Base-by-base conservation (phyloP, 75 land plant species). In the Cupressus sempervirens region DNA sequence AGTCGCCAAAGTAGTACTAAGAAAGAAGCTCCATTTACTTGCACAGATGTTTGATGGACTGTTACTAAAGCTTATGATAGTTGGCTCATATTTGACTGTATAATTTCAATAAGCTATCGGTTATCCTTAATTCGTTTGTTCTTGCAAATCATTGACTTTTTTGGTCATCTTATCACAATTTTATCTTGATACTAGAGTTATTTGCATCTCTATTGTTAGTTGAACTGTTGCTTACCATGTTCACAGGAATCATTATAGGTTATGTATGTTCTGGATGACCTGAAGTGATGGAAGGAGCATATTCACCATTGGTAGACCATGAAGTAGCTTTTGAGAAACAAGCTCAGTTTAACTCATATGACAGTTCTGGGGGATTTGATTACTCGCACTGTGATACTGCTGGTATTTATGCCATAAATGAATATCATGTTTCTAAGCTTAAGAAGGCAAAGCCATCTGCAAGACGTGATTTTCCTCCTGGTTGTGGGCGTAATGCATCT, bases 401-500 rank as follows among this genome's bases (percentile, higher is more conserved):
- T 1, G 7, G 79, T 76, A 76, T 38, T 34, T 9, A 0, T 76
- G 1, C 14, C 0, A 8, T 15, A 40, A 40, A 18, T 36, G 41
- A 40, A 18, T 7, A 4, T 6, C 79, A 36, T 76, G 23, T 76
- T 12, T 40, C 79, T 76, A 76, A 36, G 79, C 41, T 38, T 38
- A 34, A 76, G 79, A 76, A 76, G 23, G 41, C 79, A 76, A 76
- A 38, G 9, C 43, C 43, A 38, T 76, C 83, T 29, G 83, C 83
- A 43, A 23, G 46, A 9, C 87, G 92, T 7, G 82, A 92, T 46
- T 92, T 90, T 56, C 92, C 93, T 38, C 83, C 77, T 4, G 81
- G 84, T 10, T 92, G 92, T 88, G 92, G 90, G 38, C 36, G 84
- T 43, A 74, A 86, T 87, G 87, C 86, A 67, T 81, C 86, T 16